A percentile compares a stretch with the other conserved stretches of the same genome.
Conservation (phyloP, 2,329 filamentous ascomycete species). For the Aureobasidium sp. region DNA sequence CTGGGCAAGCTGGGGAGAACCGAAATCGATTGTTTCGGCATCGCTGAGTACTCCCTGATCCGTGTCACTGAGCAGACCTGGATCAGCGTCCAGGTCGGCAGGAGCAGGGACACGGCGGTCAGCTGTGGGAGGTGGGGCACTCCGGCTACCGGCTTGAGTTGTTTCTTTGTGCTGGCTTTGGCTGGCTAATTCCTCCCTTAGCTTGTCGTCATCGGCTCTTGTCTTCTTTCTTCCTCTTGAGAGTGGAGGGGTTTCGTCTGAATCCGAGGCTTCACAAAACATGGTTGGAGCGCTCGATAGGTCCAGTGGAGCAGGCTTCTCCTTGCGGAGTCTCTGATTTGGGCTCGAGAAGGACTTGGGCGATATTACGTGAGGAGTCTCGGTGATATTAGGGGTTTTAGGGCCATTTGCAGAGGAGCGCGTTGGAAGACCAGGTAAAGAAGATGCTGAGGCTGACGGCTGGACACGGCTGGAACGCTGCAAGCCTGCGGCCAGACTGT, state of each 20-base stretch:
- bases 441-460: background rate
- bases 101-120: background rate
- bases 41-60: background rate
- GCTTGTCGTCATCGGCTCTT: constrained; percentile 75
- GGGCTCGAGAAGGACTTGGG: constrained; percentile 20
- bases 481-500: constrained; percentile 3
- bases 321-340: constrained; percentile 51
- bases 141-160: constrained; percentile 57
- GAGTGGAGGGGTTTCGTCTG: background rate
- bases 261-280: constrained; percentile 3
- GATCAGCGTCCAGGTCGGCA: background rate
- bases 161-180: constrained; percentile 51
- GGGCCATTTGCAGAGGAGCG: background rate
- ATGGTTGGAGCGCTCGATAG: constrained; percentile 36
- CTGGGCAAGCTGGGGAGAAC: constrained; percentile 14
- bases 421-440: background rate
- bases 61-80: constrained; percentile 4
- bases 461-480: constrained; percentile 7
- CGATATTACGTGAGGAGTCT: background rate
- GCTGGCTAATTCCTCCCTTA: constrained; percentile 57
- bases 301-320: constrained; percentile 76
- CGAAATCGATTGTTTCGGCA: constrained; percentile 9
- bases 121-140: constrained; percentile 21
- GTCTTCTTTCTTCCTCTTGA: constrained; percentile 67
- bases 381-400: background rate